Evolutionary conservation across 2,329 filamentous ascomycete genomes (phyloP).

Genomic region (Fusarium mexicanum): DNA sequence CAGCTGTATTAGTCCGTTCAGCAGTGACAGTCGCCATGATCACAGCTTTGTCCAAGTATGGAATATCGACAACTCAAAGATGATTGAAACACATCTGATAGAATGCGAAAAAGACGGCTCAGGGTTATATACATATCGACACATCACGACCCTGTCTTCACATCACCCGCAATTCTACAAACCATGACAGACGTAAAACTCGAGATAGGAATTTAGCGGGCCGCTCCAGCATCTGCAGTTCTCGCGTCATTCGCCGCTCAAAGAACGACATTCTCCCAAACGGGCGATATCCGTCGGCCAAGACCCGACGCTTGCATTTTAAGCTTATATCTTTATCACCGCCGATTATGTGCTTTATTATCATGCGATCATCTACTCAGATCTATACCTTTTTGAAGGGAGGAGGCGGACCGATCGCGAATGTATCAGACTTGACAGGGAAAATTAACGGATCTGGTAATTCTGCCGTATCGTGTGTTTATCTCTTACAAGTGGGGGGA

Average conservation of each 20-base stretch:
- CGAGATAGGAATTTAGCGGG: conserved; percentile 30
- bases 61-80: neutral
- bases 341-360: neutral
- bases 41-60: neutral
- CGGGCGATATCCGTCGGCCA: conserved; percentile 30
- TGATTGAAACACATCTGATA: neutral
- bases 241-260: conserved; percentile 37
- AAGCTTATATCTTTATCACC: conserved; percentile 21
- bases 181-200: conserved; percentile 10
- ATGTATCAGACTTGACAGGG: neutral
- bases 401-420: neutral
- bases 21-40: conserved; percentile 11
- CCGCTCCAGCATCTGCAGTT: conserved; percentile 1
- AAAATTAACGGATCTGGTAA: neutral
- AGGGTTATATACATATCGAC: conserved; percentile 23
- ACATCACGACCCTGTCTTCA: conserved; percentile 5
- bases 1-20: neutral
- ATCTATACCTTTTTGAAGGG: neutral
- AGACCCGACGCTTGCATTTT: conserved; percentile 19
- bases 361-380: neutral
- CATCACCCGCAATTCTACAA: neutral
- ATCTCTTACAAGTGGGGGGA: neutral
- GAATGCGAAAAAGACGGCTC: neutral
- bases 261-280: conserved; percentile 37
- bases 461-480: neutral